phyloP scores from a whole-genome alignment of 1,139 yeast genomes.

The Saccharomyces uvarum region DNA sequence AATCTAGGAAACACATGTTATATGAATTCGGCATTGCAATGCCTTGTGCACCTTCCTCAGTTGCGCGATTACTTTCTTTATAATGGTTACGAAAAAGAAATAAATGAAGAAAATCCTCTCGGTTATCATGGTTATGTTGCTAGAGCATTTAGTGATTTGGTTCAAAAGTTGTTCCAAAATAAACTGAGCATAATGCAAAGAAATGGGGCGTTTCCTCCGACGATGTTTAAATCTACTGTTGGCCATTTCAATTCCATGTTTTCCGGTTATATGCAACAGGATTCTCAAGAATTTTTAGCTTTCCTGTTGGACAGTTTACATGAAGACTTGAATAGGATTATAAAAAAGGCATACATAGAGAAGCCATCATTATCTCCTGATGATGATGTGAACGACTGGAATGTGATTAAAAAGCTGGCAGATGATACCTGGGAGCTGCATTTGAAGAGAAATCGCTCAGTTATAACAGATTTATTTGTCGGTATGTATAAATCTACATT shows the following conservation, averaged over 20 bases:
- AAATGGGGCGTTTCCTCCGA: conserved; percentile 41
- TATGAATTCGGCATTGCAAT: conserved; percentile 94
- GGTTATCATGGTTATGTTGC: conserved; percentile 85
- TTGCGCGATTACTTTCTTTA: conserved; percentile 64
- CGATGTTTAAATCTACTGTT: conserved; percentile 69
- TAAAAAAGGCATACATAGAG: conserved; percentile 76
- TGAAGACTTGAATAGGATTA: conserved; percentile 82
- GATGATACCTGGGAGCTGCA: conserved; percentile 75
- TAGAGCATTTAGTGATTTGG: conserved; percentile 56
- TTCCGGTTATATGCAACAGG: conserved; percentile 87
- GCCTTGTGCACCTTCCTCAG: conserved; percentile 82
- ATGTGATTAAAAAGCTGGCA: conserved; percentile 57
- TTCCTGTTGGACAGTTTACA: conserved; percentile 87
- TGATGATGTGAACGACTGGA: conserved; percentile 45
- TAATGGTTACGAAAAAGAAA: conserved; percentile 54
- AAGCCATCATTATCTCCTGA: conserved; percentile 68
- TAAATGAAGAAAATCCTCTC: conserved; percentile 71
- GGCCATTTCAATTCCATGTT: conserved; percentile 79
- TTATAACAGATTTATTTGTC: conserved; percentile 76
- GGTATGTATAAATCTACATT: conserved; percentile 87
- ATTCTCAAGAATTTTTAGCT: conserved; percentile 89
- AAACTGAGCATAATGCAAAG: conserved; percentile 9
- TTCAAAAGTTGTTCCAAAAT: conserved; percentile 47
- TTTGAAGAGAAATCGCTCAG: conserved; percentile 73
- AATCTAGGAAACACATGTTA: conserved; percentile 93